Percentiles rank a stretch among this genome's conserved stretches.
phyloP scores from a whole-genome alignment of 2,329 filamentous ascomycete species.

The Mollisia scopiformis region DNA sequence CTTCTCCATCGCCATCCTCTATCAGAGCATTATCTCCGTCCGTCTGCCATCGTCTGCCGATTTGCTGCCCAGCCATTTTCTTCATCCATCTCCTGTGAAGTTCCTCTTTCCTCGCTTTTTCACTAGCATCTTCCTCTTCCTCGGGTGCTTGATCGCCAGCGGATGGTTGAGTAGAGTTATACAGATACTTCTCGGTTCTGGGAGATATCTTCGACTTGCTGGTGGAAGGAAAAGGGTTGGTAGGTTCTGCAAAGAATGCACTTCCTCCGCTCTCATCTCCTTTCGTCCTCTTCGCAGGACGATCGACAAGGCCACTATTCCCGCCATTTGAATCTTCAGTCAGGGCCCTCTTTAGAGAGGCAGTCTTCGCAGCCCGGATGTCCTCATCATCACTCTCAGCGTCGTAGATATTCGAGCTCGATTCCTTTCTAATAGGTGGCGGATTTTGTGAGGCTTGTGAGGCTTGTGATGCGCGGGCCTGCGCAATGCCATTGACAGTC shows the following conservation, averaged over 20 bases:
- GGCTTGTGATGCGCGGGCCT: slow-evolving; percentile 37
- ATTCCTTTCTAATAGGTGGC: slow-evolving; percentile 22
- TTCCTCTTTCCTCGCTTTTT: slow-evolving; percentile 64
- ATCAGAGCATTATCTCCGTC: slow-evolving; percentile 53
- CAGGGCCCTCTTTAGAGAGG: slow-evolving; percentile 51
- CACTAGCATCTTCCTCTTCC: slow-evolving; percentile 52
- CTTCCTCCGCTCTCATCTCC: slow-evolving; percentile 43
- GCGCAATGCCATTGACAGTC: slow-evolving; percentile 49
- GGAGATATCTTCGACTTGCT: slow-evolving; percentile 32
- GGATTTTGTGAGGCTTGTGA: slow-evolving; percentile 30
- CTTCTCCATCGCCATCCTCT: slow-evolving; percentile 57
- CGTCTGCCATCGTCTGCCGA: slow-evolving; percentile 58
- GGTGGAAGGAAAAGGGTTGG: slow-evolving; percentile 30
- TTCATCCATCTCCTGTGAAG: slow-evolving; percentile 86
- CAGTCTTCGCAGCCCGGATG: slow-evolving; percentile 20
- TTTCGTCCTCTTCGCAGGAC: slow-evolving; percentile 49
- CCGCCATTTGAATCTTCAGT: slow-evolving; percentile 49
- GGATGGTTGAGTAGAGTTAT: slow-evolving; percentile 42
- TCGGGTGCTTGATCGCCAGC: slow-evolving; percentile 29
- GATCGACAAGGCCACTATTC: slow-evolving; percentile 40
- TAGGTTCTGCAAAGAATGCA: slow-evolving; percentile 44
- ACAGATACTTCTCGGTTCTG: slow-evolving; percentile 57
- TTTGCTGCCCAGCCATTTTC: slow-evolving; percentile 75
- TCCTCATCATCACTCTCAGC: slow-evolving; percentile 33
- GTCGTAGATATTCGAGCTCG: slow-evolving; percentile 29